Percentiles rank a stretch among this genome's conserved stretches.
Evolutionary conservation across 2,329 filamentous ascomycete genomes (phyloP).

Genomic region (Ceratocystis harringtonii): DNA sequence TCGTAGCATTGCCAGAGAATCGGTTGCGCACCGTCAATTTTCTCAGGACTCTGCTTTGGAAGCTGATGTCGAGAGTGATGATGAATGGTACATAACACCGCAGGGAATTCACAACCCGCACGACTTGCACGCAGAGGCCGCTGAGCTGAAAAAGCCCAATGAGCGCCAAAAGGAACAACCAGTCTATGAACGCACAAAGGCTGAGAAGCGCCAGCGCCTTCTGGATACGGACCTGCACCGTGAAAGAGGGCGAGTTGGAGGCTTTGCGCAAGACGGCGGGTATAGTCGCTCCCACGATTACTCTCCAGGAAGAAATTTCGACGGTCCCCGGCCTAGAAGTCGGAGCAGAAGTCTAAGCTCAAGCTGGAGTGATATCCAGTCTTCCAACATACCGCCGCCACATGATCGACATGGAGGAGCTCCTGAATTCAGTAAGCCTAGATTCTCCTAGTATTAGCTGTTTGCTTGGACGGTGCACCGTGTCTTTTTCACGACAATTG

Average conservation of each 20-base stretch:
- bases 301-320: neutral
- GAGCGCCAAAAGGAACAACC: constrained; percentile 5
- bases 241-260: neutral
- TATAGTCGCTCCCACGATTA: neutral
- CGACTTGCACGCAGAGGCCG: constrained; percentile 39
- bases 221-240: constrained; percentile 3
- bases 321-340: constrained; percentile 1
- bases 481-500: neutral
- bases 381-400: constrained; percentile 5
- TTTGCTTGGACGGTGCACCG: neutral
- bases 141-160: constrained; percentile 32
- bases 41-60: constrained; percentile 12
- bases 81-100: constrained; percentile 18
- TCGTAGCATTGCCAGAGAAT: neutral
- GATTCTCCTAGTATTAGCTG: neutral
- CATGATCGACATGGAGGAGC: neutral
- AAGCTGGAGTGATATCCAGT: neutral
- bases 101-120: constrained; percentile 39
- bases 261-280: neutral
- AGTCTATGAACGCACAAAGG: constrained; percentile 12
- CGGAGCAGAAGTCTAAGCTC: constrained; percentile 22
- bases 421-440: constrained; percentile 12
- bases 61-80: constrained; percentile 22
- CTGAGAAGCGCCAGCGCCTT: constrained; percentile 15
- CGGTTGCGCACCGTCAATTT: constrained; percentile 19